Percentiles rank a stretch among this genome's conserved stretches.
Evolutionary conservation across 192 early-diverging fungal species (phyloP).

Genomic region (Coemansia asiatica): DNA sequence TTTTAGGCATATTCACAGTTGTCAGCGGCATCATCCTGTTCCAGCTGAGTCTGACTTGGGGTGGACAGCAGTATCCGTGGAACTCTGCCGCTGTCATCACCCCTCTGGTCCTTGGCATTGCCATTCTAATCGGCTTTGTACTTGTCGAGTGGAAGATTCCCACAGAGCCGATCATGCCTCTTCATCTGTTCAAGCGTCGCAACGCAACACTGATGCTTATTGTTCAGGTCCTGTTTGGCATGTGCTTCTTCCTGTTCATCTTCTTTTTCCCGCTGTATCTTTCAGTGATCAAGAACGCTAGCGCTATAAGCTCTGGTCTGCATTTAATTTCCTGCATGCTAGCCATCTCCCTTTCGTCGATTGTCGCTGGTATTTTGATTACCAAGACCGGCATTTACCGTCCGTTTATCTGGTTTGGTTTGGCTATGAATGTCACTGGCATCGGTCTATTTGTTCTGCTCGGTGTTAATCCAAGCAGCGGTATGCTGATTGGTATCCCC

Average conservation of each 20-base stretch:
- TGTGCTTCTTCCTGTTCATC: slow-evolving; percentile 35
- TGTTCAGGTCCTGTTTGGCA: slow-evolving; percentile 34
- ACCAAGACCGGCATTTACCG: slow-evolving; percentile 36
- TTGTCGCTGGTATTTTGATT: slow-evolving; percentile 32
- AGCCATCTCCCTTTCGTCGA: slow-evolving; percentile 29
- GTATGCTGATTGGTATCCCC: slow-evolving; percentile 45
- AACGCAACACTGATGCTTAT: slow-evolving; percentile 32
- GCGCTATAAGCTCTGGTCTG: slow-evolving; percentile 38
- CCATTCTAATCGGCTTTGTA: slow-evolving; percentile 51
- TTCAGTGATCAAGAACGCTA: slow-evolving; percentile 61
- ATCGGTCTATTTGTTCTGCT: slow-evolving; percentile 38
- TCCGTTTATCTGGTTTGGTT: slow-evolving; percentile 32
- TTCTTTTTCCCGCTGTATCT: slow-evolving; percentile 68
- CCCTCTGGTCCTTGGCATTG: slow-evolving; percentile 33
- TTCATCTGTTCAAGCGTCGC: slow-evolving; percentile 59
- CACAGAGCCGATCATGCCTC: slow-evolving; percentile 67
- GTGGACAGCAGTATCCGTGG: slow-evolving; percentile 65
- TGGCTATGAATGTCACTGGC: slow-evolving; percentile 21
- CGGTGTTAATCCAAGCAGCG: slow-evolving; percentile 24
- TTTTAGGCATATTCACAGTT: slow-evolving; percentile 59
- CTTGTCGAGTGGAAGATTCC: slow-evolving; percentile 62
- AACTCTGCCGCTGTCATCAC: slow-evolving; percentile 54
- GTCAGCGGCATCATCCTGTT: slow-evolving; percentile 62
- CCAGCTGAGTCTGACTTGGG: slow-evolving; percentile 71
- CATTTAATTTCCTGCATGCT: slow-evolving; percentile 48